phyloP scores from a whole-genome alignment of 2,329 filamentous ascomycete species.

The Diaporthe sp. region DNA sequence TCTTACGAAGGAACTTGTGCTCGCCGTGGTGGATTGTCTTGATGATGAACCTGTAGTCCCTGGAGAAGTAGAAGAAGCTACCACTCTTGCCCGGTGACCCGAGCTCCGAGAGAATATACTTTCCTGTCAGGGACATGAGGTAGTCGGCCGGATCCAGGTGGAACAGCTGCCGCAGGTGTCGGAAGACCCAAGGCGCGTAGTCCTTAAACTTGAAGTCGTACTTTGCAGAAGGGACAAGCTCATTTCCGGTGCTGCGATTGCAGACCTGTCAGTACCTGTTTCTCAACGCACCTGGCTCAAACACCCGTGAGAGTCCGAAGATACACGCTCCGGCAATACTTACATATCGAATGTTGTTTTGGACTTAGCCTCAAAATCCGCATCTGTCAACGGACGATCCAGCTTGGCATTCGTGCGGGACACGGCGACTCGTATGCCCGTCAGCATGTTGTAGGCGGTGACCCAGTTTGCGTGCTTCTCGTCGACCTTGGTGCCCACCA shows the following conservation, averaged over 20 bases:
- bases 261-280: slow-evolving; percentile 50
- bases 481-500: slow-evolving; percentile 97
- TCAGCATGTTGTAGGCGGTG: slow-evolving; percentile 99
- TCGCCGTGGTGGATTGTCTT: slow-evolving; percentile 98
- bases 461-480: slow-evolving; percentile 98
- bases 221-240: slow-evolving; percentile 96
- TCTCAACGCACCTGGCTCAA: neutral
- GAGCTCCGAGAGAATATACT: slow-evolving; percentile 97
- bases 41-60: slow-evolving; percentile 99
- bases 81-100: slow-evolving; percentile 98
- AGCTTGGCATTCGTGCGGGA: slow-evolving; percentile 97
- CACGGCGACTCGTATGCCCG: slow-evolving; percentile 96
- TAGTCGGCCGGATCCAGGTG: slow-evolving; percentile 96
- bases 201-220: slow-evolving; percentile 99
- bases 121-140: slow-evolving; percentile 96
- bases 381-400: slow-evolving; percentile 88
- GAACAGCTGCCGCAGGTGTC: slow-evolving; percentile 89
- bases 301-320: neutral
- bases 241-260: slow-evolving; percentile 85
- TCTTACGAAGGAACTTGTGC: slow-evolving; percentile 87
- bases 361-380: slow-evolving; percentile 93
- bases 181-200: slow-evolving; percentile 99
- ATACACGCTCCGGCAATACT: slow-evolving; percentile 50
- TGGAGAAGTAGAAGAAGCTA: slow-evolving; percentile 99
- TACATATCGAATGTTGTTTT: slow-evolving; percentile 99